Conservation (phyloP, 208 protist genomes). For the Angomonas deanei region DNA sequence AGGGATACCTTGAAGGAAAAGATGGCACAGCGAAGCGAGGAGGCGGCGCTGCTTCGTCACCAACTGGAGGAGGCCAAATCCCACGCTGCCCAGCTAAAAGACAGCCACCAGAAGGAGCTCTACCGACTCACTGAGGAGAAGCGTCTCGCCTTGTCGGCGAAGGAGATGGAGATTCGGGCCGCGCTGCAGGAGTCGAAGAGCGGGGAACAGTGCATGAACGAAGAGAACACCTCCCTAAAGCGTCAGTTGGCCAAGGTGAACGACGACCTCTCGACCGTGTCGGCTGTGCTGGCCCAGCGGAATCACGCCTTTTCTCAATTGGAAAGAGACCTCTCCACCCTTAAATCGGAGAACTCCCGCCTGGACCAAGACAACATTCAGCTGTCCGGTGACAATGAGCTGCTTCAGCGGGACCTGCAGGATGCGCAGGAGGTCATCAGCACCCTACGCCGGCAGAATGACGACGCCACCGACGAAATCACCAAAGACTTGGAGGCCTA, state of each 20-base stretch:
- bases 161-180: conserved; percentile 57
- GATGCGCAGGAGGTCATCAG: conserved; percentile 49
- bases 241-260: conserved; percentile 58
- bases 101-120: conserved; percentile 54
- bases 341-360: conserved; percentile 20
- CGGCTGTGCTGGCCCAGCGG: conserved; percentile 55
- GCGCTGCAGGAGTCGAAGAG: conserved; percentile 63
- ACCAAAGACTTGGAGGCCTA: conserved; percentile 42
- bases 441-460: conserved; percentile 49
- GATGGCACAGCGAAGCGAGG: conserved; percentile 31
- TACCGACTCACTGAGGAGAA: conserved; percentile 66
- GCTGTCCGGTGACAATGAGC: conserved; percentile 41
- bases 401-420: conserved; percentile 24
- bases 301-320: conserved; percentile 43
- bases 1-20: conserved; percentile 37
- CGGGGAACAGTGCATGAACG: conserved; percentile 47
- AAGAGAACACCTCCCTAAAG: conserved; percentile 66
- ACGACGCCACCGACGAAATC: conserved; percentile 52
- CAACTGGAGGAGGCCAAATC: conserved; percentile 42
- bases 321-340: conserved; percentile 30
- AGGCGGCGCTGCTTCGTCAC: conserved; percentile 47
- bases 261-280: conserved; percentile 63
- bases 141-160: conserved; percentile 58
- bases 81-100: background rate
- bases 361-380: conserved; percentile 58